Base-by-base conservation (phyloP, 208 protist genomes). In the Crithidia brevicula region DNA sequence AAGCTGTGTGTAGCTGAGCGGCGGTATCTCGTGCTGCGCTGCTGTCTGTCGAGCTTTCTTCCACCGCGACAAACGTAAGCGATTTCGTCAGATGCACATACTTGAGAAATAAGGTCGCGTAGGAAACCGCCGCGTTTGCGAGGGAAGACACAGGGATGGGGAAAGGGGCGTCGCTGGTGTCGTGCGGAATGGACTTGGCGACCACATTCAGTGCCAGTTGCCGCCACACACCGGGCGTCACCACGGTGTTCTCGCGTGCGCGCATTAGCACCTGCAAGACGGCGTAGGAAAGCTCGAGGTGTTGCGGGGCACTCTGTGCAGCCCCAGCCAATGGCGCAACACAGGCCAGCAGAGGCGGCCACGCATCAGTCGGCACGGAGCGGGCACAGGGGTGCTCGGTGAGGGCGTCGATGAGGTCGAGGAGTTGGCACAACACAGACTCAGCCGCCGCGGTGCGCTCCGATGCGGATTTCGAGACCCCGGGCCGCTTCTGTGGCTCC, bases 311-410 rank as follows among this genome's bases (percentile, higher is more conserved):
- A 13, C 58, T 25, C 27, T 43, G 65, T 20, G 76, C 53, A 15
- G 67, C 36, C 7, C 70, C 65, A 25, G 71, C 60, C n/a, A 70
- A 47, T 9, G 38, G 38, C 4, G 30, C 70, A 15, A 70, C 76
- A 36, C 33, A 52, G 13, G 36, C 50, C 52, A 77, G 69, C 51
- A 73, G 30, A 22, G 65, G 59, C 49, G 43, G 27, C 76, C 76
- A 82, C 52, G 68, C 33, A n/a, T 67, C 64, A 15, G 7, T 47
- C 23, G 58, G 25, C 53, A 82, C 25, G n/a, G 70, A 40, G 25
- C 64, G 70, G 20, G 61, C 60, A 43, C 76, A 82, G 31, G 70
- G 76, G 36, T 82, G 68, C 30, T 67, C 51, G 20, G 49, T 59
- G 28, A 82, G 53, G n/a, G 54, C 65, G 11, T 51, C 46, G 22